These are phyloP conservation scores for Phytophthora capsici DNA, from an alignment of 352 stramenopile species.

Conservation along the genomic window DNA sequence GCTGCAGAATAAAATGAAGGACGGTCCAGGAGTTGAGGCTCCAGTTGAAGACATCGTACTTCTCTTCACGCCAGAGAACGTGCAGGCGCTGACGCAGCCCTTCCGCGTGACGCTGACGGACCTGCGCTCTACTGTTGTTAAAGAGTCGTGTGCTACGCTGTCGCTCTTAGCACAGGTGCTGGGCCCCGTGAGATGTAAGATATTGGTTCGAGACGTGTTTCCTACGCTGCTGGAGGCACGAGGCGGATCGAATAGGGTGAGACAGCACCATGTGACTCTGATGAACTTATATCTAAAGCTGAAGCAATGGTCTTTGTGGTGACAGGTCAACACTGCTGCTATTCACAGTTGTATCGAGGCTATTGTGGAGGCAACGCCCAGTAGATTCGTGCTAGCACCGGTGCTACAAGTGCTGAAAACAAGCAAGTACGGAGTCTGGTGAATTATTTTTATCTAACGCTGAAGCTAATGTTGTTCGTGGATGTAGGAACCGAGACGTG, in stretches of 20 bases:
- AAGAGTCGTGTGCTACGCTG: conserved; percentile 64
- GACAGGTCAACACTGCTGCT: conserved; percentile 55
- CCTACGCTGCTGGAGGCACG: conserved; percentile 62
- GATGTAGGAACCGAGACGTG: conserved; percentile 59
- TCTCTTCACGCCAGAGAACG: conserved; percentile 56
- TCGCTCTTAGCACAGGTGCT: conserved; percentile 43
- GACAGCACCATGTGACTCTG: not conserved
- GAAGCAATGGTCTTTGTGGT: not conserved
- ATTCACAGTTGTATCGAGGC: conserved; percentile 62
- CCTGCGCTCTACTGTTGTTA: conserved; percentile 67
- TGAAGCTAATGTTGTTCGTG: conserved; percentile 12
- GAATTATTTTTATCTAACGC: not conserved
- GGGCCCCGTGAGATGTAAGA: conserved; percentile 50
- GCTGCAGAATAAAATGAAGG: conserved; percentile 6
- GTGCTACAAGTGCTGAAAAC: conserved; percentile 49
- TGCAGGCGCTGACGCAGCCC: conserved; percentile 61
- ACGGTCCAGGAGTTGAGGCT: not conserved
- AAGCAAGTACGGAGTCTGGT: conserved; percentile 53
- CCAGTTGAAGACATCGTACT: not conserved
- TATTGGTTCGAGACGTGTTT: conserved; percentile 67
- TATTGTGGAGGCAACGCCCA: conserved; percentile 50
- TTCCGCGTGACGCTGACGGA: conserved; percentile 65
- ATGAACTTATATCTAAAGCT: not conserved
- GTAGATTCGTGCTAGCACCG: conserved; percentile 55
- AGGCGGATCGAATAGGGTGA: conserved; percentile 64